Base-by-base conservation (phyloP, 441 rosid genomes). In the Capsella rubella region DNA sequence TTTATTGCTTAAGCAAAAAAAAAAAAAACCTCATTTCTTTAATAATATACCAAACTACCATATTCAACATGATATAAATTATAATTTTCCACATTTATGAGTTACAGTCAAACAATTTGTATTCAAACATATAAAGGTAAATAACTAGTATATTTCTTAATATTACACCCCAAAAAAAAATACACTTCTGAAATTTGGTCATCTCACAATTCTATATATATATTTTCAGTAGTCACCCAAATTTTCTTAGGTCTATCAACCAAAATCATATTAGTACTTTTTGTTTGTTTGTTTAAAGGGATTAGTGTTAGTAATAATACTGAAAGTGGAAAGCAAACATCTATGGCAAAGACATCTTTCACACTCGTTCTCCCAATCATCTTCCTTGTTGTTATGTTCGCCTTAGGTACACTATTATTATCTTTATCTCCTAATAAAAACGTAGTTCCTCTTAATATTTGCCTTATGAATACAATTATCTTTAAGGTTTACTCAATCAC, bases 371-470 rank as follows among this genome's bases (percentile, higher is more conserved):
- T 54, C 21, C 16, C 39, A n/a, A 29, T 54, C 39, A 29, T 54
- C 59, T 29, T 54, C 39, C 39, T 54, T 54, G 59, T 54, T 54
- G 59, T 54, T 29, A 29, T 54, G 59, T 54, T 54, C 31, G 59
- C 59, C 6, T 31, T 29, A 54, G 37, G 59, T 52, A 52, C 27
- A 28, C 57, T 12, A 2, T 2, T 51, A 25, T 51, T 16, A 14
- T 45, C 51, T 7, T 7, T 47, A 16, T 16, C 18, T 8, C 21
- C 10, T 7, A 6, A 21, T 21, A 6, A n/a, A 6, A 46, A 4
- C 6, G 47, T 43, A 43, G 21, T 46, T 46, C 10, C 50, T 3
- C 21, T 3, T 6, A 5, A 45, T 8, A 16, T 18, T 50, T 50
- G 28, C 12, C 28, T 10, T 10, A 34, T 7, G 39, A 8, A 34